A percentile compares a stretch with the other conserved stretches of the same genome.
phyloP scores from a whole-genome alignment of 768 basidiomycete genomes.

The Pleurotus tuber-regium region DNA sequence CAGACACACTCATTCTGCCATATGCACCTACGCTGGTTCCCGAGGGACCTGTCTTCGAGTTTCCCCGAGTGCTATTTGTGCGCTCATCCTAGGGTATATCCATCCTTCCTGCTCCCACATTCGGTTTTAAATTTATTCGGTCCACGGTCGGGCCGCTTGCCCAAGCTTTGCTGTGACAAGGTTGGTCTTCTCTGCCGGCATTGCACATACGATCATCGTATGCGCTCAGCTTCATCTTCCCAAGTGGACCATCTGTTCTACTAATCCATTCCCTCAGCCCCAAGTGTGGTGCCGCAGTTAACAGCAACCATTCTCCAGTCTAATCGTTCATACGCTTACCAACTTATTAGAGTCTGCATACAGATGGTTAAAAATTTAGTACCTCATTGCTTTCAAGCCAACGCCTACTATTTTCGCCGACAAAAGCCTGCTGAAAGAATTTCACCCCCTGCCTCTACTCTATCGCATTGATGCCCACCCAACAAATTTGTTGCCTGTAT shows the following conservation, averaged over 20 bases:
- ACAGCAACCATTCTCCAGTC: too few species aligned
- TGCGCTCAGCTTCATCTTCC: not conserved
- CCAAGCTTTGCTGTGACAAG: not conserved
- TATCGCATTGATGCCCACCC: too few species aligned
- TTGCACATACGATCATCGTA: constrained; percentile 9
- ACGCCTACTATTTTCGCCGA: too few species aligned
- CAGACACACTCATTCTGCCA: constrained; percentile 3
- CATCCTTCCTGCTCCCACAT: constrained; percentile 9
- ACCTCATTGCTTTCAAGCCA: too few species aligned
- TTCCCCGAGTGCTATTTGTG: constrained; percentile 10
- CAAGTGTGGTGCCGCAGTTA: not conserved
- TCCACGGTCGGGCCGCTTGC: constrained; percentile 3
- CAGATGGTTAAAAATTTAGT: too few species aligned
- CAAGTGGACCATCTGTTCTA: not conserved
- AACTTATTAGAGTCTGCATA: too few species aligned
- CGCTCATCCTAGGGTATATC: not conserved
- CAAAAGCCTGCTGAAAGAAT: too few species aligned
- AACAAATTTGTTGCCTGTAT: too few species aligned
- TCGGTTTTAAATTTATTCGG: constrained; percentile 1
- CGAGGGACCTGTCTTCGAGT: constrained; percentile 6
- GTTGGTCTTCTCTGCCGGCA: constrained; percentile 5
- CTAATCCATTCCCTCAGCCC: not conserved
- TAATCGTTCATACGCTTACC: too few species aligned
- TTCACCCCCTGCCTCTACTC: too few species aligned
- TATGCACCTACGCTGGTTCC: constrained; percentile 11